A percentile compares a stretch with the other conserved stretches of the same genome.
These are phyloP conservation scores for Hypoxylon sp. DNA, from an alignment of 2,329 filamentous ascomycete genomes.

Conservation along the genomic window DNA sequence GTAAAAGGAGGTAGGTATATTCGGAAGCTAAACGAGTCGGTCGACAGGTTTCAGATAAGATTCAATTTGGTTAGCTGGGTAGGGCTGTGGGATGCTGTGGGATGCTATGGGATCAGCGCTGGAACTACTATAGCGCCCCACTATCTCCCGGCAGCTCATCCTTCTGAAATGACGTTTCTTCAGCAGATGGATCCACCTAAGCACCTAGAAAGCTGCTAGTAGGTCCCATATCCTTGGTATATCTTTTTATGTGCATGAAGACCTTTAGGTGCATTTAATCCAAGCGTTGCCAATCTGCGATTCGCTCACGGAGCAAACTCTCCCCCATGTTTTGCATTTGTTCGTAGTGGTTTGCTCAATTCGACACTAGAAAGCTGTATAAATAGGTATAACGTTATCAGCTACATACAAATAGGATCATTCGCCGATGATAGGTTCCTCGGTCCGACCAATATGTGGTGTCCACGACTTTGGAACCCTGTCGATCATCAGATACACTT, in stretches of 20 bases:
- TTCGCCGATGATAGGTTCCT: constrained; percentile 17
- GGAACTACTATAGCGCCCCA: constrained; percentile 9
- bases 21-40: constrained; percentile 5
- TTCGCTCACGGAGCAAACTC: constrained; percentile 9
- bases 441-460: constrained; percentile 35
- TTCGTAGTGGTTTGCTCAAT: constrained; percentile 34
- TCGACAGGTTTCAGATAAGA: constrained; percentile 16
- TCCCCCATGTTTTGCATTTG: constrained; percentile 5
- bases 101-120: constrained; percentile 36
- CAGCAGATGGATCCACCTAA: constrained; percentile 23
- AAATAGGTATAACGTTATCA: constrained; percentile 4
- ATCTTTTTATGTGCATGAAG: constrained; percentile 6
- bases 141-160: constrained; percentile 22
- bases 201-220: no score
- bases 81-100: constrained; percentile 33
- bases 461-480: constrained; percentile 26
- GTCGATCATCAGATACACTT: constrained; percentile 21
- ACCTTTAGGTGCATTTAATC: constrained; percentile 17
- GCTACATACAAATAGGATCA: constrained; percentile 24
- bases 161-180: constrained; percentile 43
- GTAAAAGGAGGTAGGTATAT: neutral
- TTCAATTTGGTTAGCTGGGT: constrained; percentile 13
- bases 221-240: constrained; percentile 1
- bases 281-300: constrained; percentile 2
- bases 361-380: constrained; percentile 14